Evolutionary conservation across 768 basidiomycete species (phyloP).

Genomic region (Tricholoma terreum): DNA sequence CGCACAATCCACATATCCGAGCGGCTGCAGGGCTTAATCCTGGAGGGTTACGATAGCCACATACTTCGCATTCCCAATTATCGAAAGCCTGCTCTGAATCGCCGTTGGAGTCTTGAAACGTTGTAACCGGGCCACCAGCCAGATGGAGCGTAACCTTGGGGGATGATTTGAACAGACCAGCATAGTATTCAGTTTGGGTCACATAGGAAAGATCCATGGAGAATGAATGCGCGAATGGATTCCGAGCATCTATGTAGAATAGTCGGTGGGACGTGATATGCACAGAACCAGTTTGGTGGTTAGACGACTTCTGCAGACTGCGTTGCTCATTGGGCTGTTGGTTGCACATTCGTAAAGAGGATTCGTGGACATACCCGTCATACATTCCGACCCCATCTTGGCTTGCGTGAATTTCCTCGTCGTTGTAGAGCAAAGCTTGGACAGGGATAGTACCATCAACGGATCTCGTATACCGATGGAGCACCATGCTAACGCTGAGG

Average conservation of each 20-base stretch:
- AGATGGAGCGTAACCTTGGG: constrained; percentile 84
- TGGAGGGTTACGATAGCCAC: constrained; percentile 77
- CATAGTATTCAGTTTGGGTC: constrained; percentile 80
- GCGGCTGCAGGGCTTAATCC: constrained; percentile 68
- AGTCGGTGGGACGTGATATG: constrained; percentile 81
- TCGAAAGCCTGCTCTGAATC: constrained; percentile 36
- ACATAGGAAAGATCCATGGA: constrained; percentile 63
- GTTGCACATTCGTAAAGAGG: constrained; percentile 3
- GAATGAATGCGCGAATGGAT: constrained; percentile 58
- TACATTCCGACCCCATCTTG: constrained; percentile 89
- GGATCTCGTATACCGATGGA: constrained; percentile 51
- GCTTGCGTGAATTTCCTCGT: constrained; percentile 70
- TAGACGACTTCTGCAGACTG: constrained; percentile 79
- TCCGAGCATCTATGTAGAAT: constrained; percentile 66
- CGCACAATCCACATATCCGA: constrained; percentile 77
- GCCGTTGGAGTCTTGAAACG: constrained; percentile 19
- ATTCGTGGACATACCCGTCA: constrained; percentile 64
- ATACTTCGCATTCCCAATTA: constrained; percentile 88
- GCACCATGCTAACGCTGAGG: constrained; percentile 36
- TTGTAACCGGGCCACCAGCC: constrained; percentile 26
- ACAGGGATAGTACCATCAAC: constrained; percentile 81
- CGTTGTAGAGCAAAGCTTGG: constrained; percentile 70
- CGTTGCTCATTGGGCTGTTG: constrained; percentile 27
- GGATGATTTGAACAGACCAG: constrained; percentile 85
- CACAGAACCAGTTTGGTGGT: constrained; percentile 72